A percentile compares a stretch with the other conserved stretches of the same genome.
phyloP scores from a whole-genome alignment of 768 basidiomycete species.

The Russula foetens region DNA sequence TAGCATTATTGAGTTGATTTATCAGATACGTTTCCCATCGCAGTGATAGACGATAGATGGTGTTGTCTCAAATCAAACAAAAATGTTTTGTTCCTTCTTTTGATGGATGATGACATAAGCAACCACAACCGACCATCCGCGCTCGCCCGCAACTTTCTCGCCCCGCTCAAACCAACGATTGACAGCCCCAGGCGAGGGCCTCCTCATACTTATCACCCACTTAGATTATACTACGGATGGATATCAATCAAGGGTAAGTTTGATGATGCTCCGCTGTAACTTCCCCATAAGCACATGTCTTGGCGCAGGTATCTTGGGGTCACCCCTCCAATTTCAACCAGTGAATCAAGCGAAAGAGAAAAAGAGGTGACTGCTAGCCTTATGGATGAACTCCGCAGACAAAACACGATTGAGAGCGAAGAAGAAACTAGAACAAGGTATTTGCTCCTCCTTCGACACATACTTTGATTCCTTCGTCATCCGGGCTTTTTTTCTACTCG shows the following conservation, averaged over 20 bases:
- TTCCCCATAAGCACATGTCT: not conserved
- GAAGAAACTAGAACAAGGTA: constrained; percentile 85
- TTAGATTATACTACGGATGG: constrained; percentile 7
- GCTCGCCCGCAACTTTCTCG: not conserved
- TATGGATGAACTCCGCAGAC: constrained; percentile 82
- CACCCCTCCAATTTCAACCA: constrained; percentile 75
- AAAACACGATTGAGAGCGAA: constrained; percentile 85
- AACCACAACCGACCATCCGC: no score
- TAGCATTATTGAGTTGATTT: no score
- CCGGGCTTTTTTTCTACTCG: not conserved
- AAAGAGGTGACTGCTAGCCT: constrained; percentile 76
- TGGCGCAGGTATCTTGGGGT: constrained; percentile 63
- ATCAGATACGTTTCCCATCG: no score
- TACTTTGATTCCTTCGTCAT: not conserved
- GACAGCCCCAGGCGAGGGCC: not conserved
- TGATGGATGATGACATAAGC: no score
- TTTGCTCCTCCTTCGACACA: not conserved
- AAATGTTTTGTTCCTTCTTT: no score
- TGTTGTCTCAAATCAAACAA: no score
- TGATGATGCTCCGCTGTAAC: not conserved
- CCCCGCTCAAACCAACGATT: not conserved
- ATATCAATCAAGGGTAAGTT: constrained; percentile 13
- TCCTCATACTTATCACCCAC: no score
- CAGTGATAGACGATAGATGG: no score
- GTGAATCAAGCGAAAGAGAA: constrained; percentile 68